These are phyloP conservation scores for Pythium apleroticum DNA, from an alignment of 352 stramenopile genomes.

Conservation along the genomic window DNA sequence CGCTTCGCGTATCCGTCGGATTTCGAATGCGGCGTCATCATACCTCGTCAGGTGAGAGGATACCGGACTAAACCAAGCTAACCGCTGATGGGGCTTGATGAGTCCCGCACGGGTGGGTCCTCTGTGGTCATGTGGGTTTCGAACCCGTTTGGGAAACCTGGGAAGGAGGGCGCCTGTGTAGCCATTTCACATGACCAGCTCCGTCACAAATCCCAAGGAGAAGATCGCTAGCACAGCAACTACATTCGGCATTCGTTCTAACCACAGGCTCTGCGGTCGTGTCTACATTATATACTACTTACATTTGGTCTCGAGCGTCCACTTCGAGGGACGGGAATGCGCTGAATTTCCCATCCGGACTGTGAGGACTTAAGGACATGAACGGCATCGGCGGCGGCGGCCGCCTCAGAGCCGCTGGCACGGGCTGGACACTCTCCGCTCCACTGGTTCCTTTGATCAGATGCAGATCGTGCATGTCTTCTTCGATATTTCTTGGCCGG, in stretches of 20 bases:
- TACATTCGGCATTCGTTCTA: neutral
- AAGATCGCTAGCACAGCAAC: neutral
- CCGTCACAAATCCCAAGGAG: neutral
- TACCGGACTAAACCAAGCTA: neutral
- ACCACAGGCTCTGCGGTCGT: neutral
- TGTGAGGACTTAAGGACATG: slow-evolving; percentile 10
- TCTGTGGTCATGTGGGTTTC: neutral
- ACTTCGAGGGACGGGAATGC: slow-evolving; percentile 11
- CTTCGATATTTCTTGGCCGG: slow-evolving; percentile 54
- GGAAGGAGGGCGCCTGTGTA: neutral
- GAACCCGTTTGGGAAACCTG: neutral
- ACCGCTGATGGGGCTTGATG: neutral
- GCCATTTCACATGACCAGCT: neutral
- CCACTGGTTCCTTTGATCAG: neutral
- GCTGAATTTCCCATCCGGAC: slow-evolving; percentile 15
- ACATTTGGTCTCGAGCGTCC: slow-evolving; percentile 2
- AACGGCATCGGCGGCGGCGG: slow-evolving; percentile 14
- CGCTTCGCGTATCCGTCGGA: neutral
- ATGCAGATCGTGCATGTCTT: slow-evolving; percentile 43
- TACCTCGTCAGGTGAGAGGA: too few species aligned
- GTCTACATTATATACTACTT: slow-evolving; percentile 4
- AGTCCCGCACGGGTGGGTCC: neutral
- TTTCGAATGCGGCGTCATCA: neutral
- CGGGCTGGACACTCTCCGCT: neutral
- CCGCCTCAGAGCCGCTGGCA: neutral